A percentile compares a stretch with the other conserved stretches of the same genome.
phyloP scores from a whole-genome alignment of 345 rosid genomes.

The Cardamine resedifolia region DNA sequence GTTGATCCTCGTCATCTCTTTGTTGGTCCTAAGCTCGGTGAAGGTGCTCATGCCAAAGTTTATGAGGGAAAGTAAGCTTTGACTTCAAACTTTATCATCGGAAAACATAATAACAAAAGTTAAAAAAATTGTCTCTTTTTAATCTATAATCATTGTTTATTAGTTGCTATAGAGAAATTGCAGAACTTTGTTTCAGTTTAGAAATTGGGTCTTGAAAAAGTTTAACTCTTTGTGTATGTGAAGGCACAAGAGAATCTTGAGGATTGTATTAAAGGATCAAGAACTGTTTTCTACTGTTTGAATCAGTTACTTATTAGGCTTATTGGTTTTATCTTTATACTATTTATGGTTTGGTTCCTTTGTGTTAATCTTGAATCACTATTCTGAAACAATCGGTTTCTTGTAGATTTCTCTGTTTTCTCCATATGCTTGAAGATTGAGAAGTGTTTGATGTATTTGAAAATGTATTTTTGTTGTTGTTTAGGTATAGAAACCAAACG shows the following conservation, averaged over 20 bases:
- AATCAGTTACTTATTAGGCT: background rate
- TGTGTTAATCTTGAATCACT: background rate
- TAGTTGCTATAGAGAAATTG: background rate
- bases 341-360: background rate
- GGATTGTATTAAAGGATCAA: background rate
- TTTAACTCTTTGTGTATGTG: background rate
- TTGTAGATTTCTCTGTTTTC: conserved; percentile 21
- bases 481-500: conserved; percentile 74
- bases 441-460: background rate
- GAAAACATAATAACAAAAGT: background rate
- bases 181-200: background rate
- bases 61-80: conserved; percentile 96
- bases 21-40: conserved; percentile 98
- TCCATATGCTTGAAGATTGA: background rate
- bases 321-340: background rate
- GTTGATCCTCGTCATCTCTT: conserved; percentile 87
- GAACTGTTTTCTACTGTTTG: background rate
- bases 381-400: background rate
- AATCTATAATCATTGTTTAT: conserved; percentile 9
- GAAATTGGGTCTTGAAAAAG: background rate
- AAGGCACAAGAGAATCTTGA: background rate
- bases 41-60: conserved; percentile 98
- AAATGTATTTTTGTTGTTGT: conserved; percentile 21
- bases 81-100: conserved; percentile 25
- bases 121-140: conserved; percentile 8